Conservation (phyloP, 2,329 filamentous ascomycete genomes). For the Phialocephala subalpina region DNA sequence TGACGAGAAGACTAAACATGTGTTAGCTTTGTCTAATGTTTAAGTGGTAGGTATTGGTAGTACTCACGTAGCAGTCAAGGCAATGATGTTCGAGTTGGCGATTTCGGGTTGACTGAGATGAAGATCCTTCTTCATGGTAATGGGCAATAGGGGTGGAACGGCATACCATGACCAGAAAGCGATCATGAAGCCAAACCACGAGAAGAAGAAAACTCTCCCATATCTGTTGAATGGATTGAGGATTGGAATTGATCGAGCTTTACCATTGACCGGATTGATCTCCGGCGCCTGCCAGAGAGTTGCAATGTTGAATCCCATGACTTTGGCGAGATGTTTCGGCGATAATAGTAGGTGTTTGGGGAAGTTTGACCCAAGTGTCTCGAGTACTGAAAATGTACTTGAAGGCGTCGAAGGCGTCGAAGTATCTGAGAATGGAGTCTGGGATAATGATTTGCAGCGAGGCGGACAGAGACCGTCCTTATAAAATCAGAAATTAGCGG, state of each 20-base stretch:
- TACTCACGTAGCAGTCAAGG: constrained; percentile 68
- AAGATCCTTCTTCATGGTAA: constrained; percentile 84
- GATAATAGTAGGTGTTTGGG: not conserved
- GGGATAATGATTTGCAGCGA: not conserved
- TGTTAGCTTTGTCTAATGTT: constrained; percentile 13
- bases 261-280: constrained; percentile 80
- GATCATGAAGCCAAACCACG: constrained; percentile 75
- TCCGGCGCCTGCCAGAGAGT: constrained; percentile 41
- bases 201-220: constrained; percentile 90
- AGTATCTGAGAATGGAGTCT: not conserved
- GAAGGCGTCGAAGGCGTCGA: not conserved
- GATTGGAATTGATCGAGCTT: constrained; percentile 81
- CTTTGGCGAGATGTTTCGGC: not conserved
- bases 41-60: not conserved
- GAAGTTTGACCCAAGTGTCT: not conserved
- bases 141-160: constrained; percentile 70
- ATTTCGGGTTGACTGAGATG: constrained; percentile 74
- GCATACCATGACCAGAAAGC: constrained; percentile 94
- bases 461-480: constrained; percentile 22
- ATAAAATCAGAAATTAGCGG: constrained; percentile 33
- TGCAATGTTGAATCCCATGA: constrained; percentile 38
- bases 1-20: constrained; percentile 65
- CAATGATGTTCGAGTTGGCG: constrained; percentile 90
- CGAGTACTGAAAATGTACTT: not conserved
- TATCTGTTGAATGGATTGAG: constrained; percentile 82